Evolutionary conservation across 371 early-diverging fungal species (phyloP), one percentile per base, ranked within the genome.

Genomic region (Lichtheimia hyalospora): DNA sequence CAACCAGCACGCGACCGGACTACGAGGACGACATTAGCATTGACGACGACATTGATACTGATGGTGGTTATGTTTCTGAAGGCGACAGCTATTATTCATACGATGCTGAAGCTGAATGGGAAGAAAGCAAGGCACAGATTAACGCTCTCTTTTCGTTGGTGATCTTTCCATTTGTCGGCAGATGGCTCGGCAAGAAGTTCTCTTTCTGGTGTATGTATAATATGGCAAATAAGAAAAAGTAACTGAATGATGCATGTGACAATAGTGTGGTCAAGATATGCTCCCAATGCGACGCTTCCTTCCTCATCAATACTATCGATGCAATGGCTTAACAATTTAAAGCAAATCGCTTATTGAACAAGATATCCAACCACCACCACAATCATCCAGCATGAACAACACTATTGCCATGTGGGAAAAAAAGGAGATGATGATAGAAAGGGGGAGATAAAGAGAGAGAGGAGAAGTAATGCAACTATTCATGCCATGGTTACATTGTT

Each of bases 41-140:
- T 49, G 61, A 62, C 46, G 68, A 69, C 46, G 71, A 76, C 18
- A 53, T 63, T 16, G 56, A 59, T 41, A 54, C 57, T 27, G 63
- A 71, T 18, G 62, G 63, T 10, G 69, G 68, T 10, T 64, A 68
- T 40, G 49, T 58, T 7, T 54, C 58, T 41, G 63, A 62, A 28
- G 54, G 58, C 3, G 59, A 58, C 12, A 56, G 70, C 49, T 53
- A 70, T 21, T 73, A 71, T 49, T 62, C 61, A 13, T 71, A 73
- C 39, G 85, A 85, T 61, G 80, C 81, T 18, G 83, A 85, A 54
- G 70, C 74, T 12, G 84, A 85, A 67, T 85, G 85, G 85, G 84
- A 85, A 64, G 85, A 85, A 68, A 84, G 76, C 62, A 81, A 82
- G 67, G 75, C 78, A 46, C 85, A 85, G 52, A 62, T 80, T 12